Percentiles rank a stretch among this genome's conserved stretches.
Evolutionary conservation across 108 stramenopile species (phyloP).

Genomic region (Hondaea fermentalgiana): DNA sequence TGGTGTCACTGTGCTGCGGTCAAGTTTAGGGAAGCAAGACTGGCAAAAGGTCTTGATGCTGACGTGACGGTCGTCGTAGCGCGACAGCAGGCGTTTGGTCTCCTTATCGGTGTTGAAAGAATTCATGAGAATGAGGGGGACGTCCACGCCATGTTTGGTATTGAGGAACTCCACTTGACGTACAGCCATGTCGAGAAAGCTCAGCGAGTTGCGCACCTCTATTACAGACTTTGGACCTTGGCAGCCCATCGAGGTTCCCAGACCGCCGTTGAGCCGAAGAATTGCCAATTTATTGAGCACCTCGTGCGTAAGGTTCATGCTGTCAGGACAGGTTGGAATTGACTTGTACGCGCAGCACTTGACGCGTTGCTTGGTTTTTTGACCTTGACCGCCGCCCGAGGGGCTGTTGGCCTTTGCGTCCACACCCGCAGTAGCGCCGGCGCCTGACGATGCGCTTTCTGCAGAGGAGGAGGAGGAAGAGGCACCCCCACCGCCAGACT

Average conservation of each 20-base stretch:
- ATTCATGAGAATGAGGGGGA: constrained; percentile 94
- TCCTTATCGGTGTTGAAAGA: constrained; percentile 92
- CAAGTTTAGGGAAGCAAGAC: constrained; percentile 38
- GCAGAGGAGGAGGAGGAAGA: not conserved
- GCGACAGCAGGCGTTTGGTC: constrained; percentile 75
- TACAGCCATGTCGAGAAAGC: constrained; percentile 97
- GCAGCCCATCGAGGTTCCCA: constrained; percentile 95
- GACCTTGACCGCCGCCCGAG: too few species aligned
- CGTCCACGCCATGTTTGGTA: constrained; percentile 15
- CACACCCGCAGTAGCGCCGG: not conserved
- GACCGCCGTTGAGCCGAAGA: constrained; percentile 96
- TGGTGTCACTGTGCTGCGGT: constrained; percentile 61
- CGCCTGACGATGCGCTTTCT: not conserved
- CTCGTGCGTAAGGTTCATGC: constrained; percentile 17
- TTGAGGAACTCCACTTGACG: constrained; percentile 63
- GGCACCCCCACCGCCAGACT: not conserved
- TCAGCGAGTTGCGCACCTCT: constrained; percentile 90
- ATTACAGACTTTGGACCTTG: constrained; percentile 86
- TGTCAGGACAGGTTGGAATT: not conserved
- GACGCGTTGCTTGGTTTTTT: not conserved
- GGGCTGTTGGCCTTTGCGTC: not conserved
- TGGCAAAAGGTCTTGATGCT: constrained; percentile 41
- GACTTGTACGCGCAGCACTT: not conserved
- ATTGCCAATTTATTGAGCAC: constrained; percentile 85
- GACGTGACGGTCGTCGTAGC: constrained; percentile 53